phyloP scores from a whole-genome alignment of 352 stramenopile genomes.

The Thraustochytrium striatum region DNA sequence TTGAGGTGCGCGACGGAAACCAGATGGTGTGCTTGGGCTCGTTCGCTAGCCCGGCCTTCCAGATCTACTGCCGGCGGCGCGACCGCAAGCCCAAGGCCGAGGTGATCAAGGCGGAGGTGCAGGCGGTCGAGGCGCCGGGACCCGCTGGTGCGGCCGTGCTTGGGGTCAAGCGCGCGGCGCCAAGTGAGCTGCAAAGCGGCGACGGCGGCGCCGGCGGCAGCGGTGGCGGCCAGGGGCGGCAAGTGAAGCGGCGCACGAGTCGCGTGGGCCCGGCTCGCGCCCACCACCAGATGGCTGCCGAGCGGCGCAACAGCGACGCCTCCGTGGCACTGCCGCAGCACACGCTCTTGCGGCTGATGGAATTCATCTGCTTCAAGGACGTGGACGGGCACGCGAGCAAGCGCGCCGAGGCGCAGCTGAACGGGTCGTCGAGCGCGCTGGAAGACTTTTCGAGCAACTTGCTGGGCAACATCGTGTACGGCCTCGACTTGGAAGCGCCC shows the following conservation, averaged over 20 bases:
- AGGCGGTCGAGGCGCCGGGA: no score
- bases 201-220: no score
- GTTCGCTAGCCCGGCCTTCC: constrained; percentile 10
- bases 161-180: no score
- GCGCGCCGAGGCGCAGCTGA: neutral
- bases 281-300: no score
- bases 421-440: neutral
- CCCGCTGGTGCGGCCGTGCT: no score
- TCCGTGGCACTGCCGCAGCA: constrained; percentile 11
- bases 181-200: no score
- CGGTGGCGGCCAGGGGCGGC: no score
- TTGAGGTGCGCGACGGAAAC: constrained; percentile 19
- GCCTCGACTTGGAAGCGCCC: constrained; percentile 29
- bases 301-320: no score
- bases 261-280: no score
- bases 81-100: constrained; percentile 19
- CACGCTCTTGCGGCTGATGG: constrained; percentile 21
- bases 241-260: no score
- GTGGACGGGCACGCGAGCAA: neutral
- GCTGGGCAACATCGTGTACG: constrained; percentile 26
- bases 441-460: constrained; percentile 45
- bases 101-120: no score
- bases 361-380: constrained; percentile 22
- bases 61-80: constrained; percentile 28
- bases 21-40: constrained; percentile 5